A percentile compares a stretch with the other conserved stretches of the same genome.
Evolutionary conservation across 2,329 filamentous ascomycete genomes (phyloP).

Genomic region (Ascochyta lentis): DNA sequence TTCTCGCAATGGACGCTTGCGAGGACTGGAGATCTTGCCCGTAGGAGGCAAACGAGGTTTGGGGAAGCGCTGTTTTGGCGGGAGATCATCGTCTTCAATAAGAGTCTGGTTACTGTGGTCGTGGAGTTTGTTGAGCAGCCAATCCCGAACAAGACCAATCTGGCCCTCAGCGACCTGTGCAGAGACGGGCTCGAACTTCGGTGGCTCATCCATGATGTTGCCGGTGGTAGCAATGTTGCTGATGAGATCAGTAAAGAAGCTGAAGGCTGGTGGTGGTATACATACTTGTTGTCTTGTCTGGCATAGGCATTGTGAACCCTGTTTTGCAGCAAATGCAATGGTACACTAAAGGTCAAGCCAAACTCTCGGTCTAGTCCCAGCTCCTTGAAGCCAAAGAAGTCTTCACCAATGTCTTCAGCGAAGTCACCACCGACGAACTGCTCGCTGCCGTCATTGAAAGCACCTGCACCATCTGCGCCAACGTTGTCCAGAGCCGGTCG

Average conservation of each 20-base stretch:
- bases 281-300: slow-evolving; percentile 70
- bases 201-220: slow-evolving; percentile 70
- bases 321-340: slow-evolving; percentile 90
- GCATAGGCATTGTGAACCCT: slow-evolving; percentile 86
- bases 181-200: slow-evolving; percentile 78
- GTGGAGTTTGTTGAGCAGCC: slow-evolving; percentile 88
- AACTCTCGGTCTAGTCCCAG: slow-evolving; percentile 91
- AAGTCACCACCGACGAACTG: slow-evolving; percentile 98
- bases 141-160: slow-evolving; percentile 87
- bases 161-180: slow-evolving; percentile 77
- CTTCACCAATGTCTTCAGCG: slow-evolving; percentile 95
- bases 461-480: slow-evolving; percentile 82
- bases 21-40: slow-evolving; percentile 84
- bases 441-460: slow-evolving; percentile 95
- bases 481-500: slow-evolving; percentile 83
- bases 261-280: slow-evolving; percentile 13
- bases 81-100: slow-evolving; percentile 92
- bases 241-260: slow-evolving; percentile 39
- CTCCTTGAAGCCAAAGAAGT: slow-evolving; percentile 98
- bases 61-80: slow-evolving; percentile 81
- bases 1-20: slow-evolving; percentile 82
- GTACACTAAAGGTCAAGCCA: slow-evolving; percentile 86
- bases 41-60: slow-evolving; percentile 70
- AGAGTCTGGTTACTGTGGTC: slow-evolving; percentile 82
- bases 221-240: slow-evolving; percentile 65